These are phyloP conservation scores for Penicillium occitanis DNA, from an alignment of 2,329 filamentous ascomycete species.

Conservation along the genomic window DNA sequence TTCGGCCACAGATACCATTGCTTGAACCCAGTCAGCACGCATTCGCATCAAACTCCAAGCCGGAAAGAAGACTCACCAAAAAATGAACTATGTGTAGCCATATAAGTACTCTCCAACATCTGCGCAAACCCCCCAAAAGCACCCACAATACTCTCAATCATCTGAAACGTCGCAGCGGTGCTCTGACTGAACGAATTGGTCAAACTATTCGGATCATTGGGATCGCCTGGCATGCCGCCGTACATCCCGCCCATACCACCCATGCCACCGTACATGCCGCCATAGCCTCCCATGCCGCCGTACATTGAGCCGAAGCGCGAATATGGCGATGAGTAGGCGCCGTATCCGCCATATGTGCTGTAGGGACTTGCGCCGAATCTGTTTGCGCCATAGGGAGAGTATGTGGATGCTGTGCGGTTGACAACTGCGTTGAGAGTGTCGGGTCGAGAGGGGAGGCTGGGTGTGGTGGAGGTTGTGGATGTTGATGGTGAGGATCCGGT, in stretches of 20 bases:
- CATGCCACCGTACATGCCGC: constrained; percentile 45
- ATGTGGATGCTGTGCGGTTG: constrained; percentile 83
- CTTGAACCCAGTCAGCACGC: constrained; percentile 47
- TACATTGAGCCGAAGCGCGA: constrained; percentile 48
- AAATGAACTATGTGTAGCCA: constrained; percentile 98
- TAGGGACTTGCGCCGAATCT: constrained; percentile 56
- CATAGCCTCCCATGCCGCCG: constrained; percentile 52
- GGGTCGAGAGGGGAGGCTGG: constrained; percentile 69
- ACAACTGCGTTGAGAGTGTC: constrained; percentile 74
- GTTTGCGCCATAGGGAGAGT: constrained; percentile 64
- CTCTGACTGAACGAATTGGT: constrained; percentile 94
- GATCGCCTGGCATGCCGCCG: constrained; percentile 56
- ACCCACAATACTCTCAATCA: constrained; percentile 94
- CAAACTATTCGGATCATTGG: constrained; percentile 87
- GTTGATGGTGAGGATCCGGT: constrained; percentile 43
- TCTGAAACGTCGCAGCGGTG: constrained; percentile 95
- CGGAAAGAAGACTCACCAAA: constrained; percentile 67
- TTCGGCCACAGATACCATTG: constrained; percentile 97
- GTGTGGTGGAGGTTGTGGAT: constrained; percentile 43
- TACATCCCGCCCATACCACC: constrained; percentile 36
- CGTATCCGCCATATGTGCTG: constrained; percentile 52
- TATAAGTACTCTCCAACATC: constrained; percentile 99
- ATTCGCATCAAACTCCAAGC: not conserved
- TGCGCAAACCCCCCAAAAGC: constrained; percentile 97
- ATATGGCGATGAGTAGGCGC: constrained; percentile 46